A percentile compares a stretch with the other conserved stretches of the same genome.
Evolutionary conservation across 2,329 filamentous ascomycete genomes (phyloP).

Genomic region (Mariannaea elegans): DNA sequence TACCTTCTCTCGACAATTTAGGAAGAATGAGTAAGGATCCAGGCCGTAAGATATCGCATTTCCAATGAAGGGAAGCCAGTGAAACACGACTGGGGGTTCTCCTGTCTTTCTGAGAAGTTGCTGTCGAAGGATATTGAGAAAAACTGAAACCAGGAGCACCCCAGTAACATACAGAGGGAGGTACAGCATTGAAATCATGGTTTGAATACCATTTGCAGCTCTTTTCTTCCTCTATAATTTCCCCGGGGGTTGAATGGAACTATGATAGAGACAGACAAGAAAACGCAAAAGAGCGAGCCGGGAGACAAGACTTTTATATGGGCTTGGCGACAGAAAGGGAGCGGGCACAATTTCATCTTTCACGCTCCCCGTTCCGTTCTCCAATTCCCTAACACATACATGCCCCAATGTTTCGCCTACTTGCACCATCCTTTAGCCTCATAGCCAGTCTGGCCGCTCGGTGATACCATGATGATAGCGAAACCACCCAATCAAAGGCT

Average conservation of each 20-base stretch:
- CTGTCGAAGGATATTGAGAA: slow-evolving; percentile 28
- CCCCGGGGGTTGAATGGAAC: not conserved
- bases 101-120: slow-evolving; percentile 22
- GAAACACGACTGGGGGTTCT: slow-evolving; percentile 65
- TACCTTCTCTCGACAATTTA: slow-evolving; percentile 71
- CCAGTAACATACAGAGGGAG: slow-evolving; percentile 14
- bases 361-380: not conserved
- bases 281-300: not conserved
- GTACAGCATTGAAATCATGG: slow-evolving; percentile 18
- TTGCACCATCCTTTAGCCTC: not conserved
- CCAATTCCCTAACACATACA: not conserved
- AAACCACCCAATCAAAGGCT: not conserved
- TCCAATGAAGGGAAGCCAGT: slow-evolving; percentile 70
- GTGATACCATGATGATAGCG: not conserved
- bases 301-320: not conserved
- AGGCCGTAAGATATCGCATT: slow-evolving; percentile 78
- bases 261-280: not conserved
- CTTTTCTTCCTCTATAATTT: too few species aligned
- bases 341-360: not conserved
- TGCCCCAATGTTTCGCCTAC: not conserved
- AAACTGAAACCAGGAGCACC: slow-evolving; percentile 10
- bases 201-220: not conserved
- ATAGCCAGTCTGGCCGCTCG: not conserved
- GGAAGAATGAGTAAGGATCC: slow-evolving; percentile 75
- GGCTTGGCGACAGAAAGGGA: not conserved